Evolutionary conservation across 495 filamentous ascomycete species (phyloP).

Genomic region (Trichoderma erinaceum): DNA sequence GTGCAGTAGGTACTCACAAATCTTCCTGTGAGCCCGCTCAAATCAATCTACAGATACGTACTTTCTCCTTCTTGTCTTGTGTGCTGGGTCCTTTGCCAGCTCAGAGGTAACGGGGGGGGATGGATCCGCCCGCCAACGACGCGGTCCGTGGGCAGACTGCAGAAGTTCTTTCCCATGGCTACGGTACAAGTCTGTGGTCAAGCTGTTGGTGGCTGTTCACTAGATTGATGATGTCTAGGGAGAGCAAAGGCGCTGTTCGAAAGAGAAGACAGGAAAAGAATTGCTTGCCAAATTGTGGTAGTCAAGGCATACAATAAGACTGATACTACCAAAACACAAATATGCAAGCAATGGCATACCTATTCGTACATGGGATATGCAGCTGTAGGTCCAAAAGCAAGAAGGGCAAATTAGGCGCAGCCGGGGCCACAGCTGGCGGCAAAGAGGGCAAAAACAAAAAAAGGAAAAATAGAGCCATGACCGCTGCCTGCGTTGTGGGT

Average conservation of each 20-base stretch:
- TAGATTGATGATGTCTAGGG: not conserved
- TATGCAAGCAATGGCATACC: not conserved
- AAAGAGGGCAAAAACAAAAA: not conserved
- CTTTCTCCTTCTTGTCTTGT: slow-evolving; percentile 10
- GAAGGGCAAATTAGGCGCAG: not conserved
- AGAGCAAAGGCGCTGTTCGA: not conserved
- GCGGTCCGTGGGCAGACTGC: slow-evolving; percentile 10
- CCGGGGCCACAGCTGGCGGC: not conserved
- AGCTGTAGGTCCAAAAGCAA: not conserved
- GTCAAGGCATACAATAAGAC: not conserved
- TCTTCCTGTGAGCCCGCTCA: slow-evolving; percentile 4
- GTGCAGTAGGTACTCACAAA: not conserved
- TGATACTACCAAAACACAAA: not conserved
- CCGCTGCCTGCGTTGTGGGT: not conserved
- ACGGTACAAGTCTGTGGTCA: not conserved
- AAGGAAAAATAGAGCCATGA: not conserved
- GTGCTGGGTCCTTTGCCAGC: slow-evolving; percentile 8
- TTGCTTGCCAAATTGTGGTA: not conserved
- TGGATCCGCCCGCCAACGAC: slow-evolving; percentile 1
- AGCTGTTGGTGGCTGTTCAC: not conserved
- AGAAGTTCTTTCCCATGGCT: not conserved
- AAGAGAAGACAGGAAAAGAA: not conserved
- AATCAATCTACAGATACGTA: not conserved
- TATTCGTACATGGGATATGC: not conserved
- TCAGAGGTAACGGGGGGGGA: not conserved